Conservation (phyloP, 257 asterid genomes). For the Solanum commersonii region DNA sequence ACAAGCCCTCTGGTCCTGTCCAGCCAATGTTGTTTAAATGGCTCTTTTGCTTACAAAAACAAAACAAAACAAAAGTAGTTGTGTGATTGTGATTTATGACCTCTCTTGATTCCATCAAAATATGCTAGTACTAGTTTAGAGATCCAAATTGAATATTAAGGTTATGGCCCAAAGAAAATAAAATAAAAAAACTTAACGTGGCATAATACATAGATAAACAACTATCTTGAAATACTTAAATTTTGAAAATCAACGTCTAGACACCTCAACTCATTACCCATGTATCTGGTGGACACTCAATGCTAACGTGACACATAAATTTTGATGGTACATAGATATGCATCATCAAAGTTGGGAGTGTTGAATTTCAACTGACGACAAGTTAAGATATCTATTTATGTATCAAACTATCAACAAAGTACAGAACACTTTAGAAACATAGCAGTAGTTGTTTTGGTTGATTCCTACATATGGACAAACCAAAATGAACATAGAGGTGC, state of each 20-base stretch:
- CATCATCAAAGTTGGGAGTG: background rate
- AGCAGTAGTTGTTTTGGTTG: background rate
- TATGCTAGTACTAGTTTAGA: background rate
- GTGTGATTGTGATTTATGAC: background rate
- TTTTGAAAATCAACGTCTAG: background rate
- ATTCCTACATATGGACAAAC: background rate
- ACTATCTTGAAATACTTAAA: background rate
- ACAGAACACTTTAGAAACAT: background rate
- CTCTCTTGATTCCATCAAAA: background rate
- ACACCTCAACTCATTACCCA: too few relatives aligned
- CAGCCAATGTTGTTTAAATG: background rate
- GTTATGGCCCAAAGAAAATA: background rate
- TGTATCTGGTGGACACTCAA: background rate
- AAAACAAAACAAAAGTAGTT: background rate
- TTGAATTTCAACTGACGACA: background rate
- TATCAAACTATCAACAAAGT: background rate
- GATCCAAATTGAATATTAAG: background rate
- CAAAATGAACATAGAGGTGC: background rate
- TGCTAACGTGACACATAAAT: background rate
- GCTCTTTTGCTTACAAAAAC: background rate
- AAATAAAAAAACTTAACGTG: background rate
- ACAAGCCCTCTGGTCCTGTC: background rate
- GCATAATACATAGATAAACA: background rate
- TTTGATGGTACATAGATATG: too few relatives aligned
- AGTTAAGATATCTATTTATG: too few relatives aligned